Evolutionary conservation across 306 rosid genomes (phyloP).

Genomic region (Prunus dulcis): DNA sequence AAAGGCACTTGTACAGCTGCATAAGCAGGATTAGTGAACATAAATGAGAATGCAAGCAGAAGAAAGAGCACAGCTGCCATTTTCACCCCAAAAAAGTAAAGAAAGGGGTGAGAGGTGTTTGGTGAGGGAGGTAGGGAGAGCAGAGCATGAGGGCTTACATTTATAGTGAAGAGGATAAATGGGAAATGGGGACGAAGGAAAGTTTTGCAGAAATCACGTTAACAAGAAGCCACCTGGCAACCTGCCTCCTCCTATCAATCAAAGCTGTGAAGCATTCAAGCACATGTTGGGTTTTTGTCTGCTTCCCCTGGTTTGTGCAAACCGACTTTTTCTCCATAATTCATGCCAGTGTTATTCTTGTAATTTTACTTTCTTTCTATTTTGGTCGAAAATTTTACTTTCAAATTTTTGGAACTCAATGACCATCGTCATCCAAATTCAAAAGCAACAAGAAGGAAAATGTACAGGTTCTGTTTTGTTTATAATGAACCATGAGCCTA

Average conservation of each 20-base stretch:
- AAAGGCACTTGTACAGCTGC: constrained; percentile 33
- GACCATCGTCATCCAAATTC: background rate
- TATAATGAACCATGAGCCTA: background rate
- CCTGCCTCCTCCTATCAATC: background rate
- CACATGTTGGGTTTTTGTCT: constrained; percentile 17
- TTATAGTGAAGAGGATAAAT: constrained; percentile 30
- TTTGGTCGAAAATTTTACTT: no score
- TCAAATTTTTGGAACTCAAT: background rate
- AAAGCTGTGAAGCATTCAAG: no score
- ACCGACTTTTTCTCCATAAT: constrained; percentile 56
- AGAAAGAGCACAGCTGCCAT: constrained; percentile 45
- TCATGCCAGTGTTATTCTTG: constrained; percentile 28
- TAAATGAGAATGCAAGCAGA: constrained; percentile 31
- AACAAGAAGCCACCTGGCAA: constrained; percentile 5
- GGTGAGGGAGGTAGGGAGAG: constrained; percentile 1
- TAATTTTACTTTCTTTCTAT: background rate
- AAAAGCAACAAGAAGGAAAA: background rate
- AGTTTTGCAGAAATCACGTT: constrained; percentile 48
- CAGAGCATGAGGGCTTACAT: constrained; percentile 12
- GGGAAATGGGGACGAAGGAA: constrained; percentile 21
- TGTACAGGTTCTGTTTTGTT: background rate
- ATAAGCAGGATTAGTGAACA: constrained; percentile 42
- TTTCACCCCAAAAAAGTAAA: constrained; percentile 6
- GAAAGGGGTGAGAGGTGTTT: constrained; percentile 16
- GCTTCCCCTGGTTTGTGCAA: constrained; percentile 24